phyloP scores from a whole-genome alignment of 1,284 basidiomycete species.

The Dichomitus squalens region DNA sequence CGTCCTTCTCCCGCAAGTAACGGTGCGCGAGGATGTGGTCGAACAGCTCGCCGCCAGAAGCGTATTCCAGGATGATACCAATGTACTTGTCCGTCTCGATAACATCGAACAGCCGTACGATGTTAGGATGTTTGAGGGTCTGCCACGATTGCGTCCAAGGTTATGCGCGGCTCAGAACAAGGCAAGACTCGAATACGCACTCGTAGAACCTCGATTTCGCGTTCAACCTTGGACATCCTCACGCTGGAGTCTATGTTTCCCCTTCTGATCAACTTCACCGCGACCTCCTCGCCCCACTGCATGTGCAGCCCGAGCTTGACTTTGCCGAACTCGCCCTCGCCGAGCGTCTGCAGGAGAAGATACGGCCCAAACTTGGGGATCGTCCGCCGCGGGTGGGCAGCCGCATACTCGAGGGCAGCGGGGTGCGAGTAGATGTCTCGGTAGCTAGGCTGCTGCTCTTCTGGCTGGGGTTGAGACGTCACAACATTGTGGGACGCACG shows the following conservation, averaged over 20 bases:
- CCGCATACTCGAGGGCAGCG: conserved; percentile 82
- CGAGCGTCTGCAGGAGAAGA: conserved; percentile 91
- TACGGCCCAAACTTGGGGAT: conserved; percentile 96
- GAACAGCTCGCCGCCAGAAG: conserved; percentile 97
- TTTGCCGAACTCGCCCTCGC: conserved; percentile 99
- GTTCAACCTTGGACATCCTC: conserved; percentile 93
- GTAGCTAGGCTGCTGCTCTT: conserved; percentile 50
- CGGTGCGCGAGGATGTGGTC: conserved; percentile 99
- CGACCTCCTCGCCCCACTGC: conserved; percentile 98
- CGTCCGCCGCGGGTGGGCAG: conserved; percentile 81
- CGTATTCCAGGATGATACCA: conserved; percentile 98
- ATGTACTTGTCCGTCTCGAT: conserved; percentile 99
- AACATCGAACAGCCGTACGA: conserved; percentile 97
- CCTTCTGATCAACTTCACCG: conserved; percentile 95
- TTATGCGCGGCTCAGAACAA: conserved; percentile 11
- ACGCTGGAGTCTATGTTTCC: conserved; percentile 89
- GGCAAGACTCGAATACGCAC: conserved; percentile 50
- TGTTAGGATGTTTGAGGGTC: conserved; percentile 97
- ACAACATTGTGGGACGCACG: conserved; percentile 56
- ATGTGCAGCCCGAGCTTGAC: conserved; percentile 97
- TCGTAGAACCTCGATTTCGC: conserved; percentile 96
- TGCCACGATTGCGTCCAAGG: conserved; percentile 37
- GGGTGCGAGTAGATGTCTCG: conserved; percentile 84
- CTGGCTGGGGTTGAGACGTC: conserved; percentile 45
- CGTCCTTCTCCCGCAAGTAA: conserved; percentile 94